These are phyloP conservation scores for Pleurotus giganteus DNA, from an alignment of 768 basidiomycete species.

Conservation along the genomic window DNA sequence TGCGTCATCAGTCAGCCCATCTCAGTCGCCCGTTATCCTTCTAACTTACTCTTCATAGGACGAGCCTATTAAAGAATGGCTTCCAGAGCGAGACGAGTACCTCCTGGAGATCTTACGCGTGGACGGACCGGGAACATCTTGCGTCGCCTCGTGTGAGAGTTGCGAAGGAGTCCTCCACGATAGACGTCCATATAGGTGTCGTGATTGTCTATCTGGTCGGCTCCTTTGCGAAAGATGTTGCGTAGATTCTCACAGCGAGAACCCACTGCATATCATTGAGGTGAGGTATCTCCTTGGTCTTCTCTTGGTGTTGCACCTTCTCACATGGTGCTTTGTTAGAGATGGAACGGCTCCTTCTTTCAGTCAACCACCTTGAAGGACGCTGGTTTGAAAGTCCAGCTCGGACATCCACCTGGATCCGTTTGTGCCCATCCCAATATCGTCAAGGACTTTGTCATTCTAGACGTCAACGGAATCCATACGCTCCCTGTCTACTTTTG, in stretches of 20 bases:
- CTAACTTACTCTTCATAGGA: background rate
- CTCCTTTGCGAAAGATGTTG: background rate
- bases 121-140: background rate
- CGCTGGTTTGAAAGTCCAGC: constrained; percentile 9
- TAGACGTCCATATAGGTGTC: constrained; percentile 8
- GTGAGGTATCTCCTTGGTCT: background rate
- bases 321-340: background rate
- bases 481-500: background rate
- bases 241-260: background rate
- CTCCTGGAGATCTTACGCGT: background rate
- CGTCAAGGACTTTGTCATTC: background rate
- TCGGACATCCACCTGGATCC: constrained; percentile 1
- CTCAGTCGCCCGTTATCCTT: background rate
- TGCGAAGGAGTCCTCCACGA: background rate
- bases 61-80: background rate
- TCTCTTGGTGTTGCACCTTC: background rate
- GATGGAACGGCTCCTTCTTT: constrained; percentile 9
- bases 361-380: background rate
- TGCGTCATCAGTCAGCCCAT: background rate
- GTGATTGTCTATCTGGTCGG: constrained; percentile 10
- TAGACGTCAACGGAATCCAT: constrained; percentile 8
- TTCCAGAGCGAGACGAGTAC: background rate
- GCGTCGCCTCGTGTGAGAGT: background rate
- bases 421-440: background rate
- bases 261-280: background rate